Conservation (phyloP, 208 protist species). For the Naegleria gruberi region DNA sequence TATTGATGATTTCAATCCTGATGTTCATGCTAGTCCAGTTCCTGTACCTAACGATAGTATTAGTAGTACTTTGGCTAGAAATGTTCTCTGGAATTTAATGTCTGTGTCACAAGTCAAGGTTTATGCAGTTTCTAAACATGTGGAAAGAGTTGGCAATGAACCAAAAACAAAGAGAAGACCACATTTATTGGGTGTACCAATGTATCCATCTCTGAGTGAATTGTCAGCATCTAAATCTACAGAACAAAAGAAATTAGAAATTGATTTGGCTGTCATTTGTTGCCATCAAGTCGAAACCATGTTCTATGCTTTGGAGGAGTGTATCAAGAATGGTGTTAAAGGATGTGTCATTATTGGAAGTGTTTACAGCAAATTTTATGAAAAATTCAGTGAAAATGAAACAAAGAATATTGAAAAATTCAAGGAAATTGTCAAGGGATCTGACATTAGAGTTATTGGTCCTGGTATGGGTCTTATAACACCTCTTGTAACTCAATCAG, state of each 20-base stretch:
- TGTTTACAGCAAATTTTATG: neutral
- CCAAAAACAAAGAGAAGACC: neutral
- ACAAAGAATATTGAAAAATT: neutral
- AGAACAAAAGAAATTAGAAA: neutral
- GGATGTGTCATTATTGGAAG: neutral
- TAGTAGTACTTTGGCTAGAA: neutral
- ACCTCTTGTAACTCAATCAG: neutral
- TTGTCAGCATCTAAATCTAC: neutral
- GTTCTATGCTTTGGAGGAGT: neutral
- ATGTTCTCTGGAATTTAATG: constrained; percentile 15
- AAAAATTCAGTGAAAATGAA: neutral
- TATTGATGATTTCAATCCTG: neutral
- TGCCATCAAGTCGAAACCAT: neutral
- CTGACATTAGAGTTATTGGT: neutral
- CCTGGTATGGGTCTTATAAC: neutral
- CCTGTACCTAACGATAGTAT: neutral
- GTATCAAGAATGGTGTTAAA: neutral
- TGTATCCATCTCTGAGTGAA: neutral
- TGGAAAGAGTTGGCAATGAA: neutral
- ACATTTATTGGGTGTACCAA: neutral
- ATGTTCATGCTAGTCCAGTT: neutral
- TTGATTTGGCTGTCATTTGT: constrained; percentile 16
- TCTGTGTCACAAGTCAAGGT: neutral
- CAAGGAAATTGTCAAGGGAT: too few relatives aligned
- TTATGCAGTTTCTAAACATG: neutral